phyloP scores from a whole-genome alignment of 2,329 filamentous ascomycete genomes.

The Ophiostoma tasmaniense region DNA sequence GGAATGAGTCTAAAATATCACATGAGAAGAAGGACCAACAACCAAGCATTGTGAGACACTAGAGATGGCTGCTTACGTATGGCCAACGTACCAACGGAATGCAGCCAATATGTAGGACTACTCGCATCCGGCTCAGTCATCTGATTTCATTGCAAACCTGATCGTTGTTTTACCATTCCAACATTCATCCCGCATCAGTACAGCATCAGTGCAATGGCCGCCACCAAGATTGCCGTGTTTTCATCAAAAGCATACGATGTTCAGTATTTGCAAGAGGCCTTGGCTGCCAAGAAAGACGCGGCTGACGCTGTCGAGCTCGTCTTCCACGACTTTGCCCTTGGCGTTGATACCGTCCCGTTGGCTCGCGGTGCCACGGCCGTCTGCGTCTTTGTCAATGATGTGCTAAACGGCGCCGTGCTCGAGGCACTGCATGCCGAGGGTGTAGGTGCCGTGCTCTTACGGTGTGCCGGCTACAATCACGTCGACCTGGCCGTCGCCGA shows the following conservation, averaged over 20 bases:
- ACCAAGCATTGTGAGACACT: background rate
- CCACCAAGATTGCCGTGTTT: conserved; percentile 7
- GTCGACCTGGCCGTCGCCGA: conserved; percentile 51
- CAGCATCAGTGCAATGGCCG: background rate
- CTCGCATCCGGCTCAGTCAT: background rate
- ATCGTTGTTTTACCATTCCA: background rate
- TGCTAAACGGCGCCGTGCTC: conserved; percentile 43
- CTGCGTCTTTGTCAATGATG: conserved; percentile 63
- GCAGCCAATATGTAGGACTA: background rate
- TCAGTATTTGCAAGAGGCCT: conserved; percentile 40
- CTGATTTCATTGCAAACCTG: background rate
- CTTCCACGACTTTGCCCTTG: conserved; percentile 52
- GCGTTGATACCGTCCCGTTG: conserved; percentile 46
- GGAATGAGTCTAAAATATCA: no score
- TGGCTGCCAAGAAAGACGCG: conserved; percentile 28
- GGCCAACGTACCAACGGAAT: background rate
- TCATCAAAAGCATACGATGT: conserved; percentile 22
- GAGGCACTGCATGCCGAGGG: conserved; percentile 40
- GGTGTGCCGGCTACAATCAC: conserved; percentile 62
- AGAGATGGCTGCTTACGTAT: background rate
- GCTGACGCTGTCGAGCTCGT: conserved; percentile 37
- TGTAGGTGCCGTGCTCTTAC: conserved; percentile 51
- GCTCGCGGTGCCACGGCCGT: conserved; percentile 47
- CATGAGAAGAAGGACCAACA: background rate
- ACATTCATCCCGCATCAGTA: background rate